Evolutionary conservation across 352 stramenopile genomes (phyloP).

Genomic region (Phytophthora tentaculata): DNA sequence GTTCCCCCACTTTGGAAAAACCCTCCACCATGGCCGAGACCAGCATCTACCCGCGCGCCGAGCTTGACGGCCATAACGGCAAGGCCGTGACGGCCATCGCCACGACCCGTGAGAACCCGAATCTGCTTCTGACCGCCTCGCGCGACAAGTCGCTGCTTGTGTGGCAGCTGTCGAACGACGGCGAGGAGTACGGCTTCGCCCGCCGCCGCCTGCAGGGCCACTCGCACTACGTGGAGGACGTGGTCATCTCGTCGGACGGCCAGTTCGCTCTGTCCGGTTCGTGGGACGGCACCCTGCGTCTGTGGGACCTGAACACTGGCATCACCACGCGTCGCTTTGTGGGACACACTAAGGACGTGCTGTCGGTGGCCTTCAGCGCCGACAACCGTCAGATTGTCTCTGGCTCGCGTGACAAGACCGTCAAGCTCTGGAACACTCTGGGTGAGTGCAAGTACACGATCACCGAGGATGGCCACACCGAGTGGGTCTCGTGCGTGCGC

Average conservation of each 20-base stretch:
- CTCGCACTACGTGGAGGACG: conserved; percentile 99
- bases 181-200: conserved; percentile 98
- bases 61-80: conserved; percentile 90
- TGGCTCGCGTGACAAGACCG: conserved; percentile 98
- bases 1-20: conserved; percentile 38
- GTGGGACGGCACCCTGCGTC: conserved; percentile 99
- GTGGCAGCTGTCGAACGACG: conserved; percentile 93
- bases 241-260: conserved; percentile 99
- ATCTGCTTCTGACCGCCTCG: conserved; percentile 98
- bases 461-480: conserved; percentile 97
- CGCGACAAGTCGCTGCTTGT: conserved; percentile 96
- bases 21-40: conserved; percentile 73
- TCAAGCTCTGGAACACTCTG: conserved; percentile 99
- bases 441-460: conserved; percentile 99
- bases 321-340: conserved; percentile 99
- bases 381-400: conserved; percentile 99
- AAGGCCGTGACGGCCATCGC: conserved; percentile 95
- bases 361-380: conserved; percentile 99
- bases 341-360: conserved; percentile 99
- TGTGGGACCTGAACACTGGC: conserved; percentile 99
- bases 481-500: conserved; percentile 99
- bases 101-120: conserved; percentile 98
- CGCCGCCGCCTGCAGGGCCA: conserved; percentile 97
- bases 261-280: conserved; percentile 99
- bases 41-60: conserved; percentile 88